Evolutionary conservation across 805 yeast species (phyloP).

Genomic region (Ogataea pignaliae): DNA sequence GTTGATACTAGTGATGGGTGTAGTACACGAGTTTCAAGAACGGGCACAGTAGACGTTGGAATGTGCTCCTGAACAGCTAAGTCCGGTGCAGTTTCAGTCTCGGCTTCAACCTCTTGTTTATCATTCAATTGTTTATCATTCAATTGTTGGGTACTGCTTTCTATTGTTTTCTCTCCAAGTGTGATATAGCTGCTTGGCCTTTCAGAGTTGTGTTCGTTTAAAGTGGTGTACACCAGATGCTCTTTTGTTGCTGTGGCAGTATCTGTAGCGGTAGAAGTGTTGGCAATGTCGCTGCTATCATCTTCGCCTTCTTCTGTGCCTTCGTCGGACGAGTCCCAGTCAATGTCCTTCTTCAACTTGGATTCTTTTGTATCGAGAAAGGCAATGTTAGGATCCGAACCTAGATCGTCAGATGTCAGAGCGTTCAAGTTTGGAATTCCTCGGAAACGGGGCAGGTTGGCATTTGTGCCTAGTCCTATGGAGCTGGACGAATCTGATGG

Average conservation of each 20-base stretch:
- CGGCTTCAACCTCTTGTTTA: not conserved
- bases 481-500: not conserved
- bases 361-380: conserved; percentile 1
- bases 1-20: not conserved
- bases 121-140: not conserved
- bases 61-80: not conserved
- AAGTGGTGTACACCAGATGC: too few relatives aligned
- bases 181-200: too few relatives aligned
- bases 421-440: conserved; percentile 28
- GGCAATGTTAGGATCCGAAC: conserved; percentile 1
- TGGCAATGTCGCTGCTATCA: not conserved
- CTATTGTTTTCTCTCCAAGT: too few relatives aligned
- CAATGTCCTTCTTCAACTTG: conserved; percentile 1
- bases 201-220: too few relatives aligned
- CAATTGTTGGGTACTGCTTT: too few relatives aligned
- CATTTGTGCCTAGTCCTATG: not conserved
- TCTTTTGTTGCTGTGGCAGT: not conserved
- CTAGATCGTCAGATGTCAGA: conserved; percentile 13
- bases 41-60: too few relatives aligned
- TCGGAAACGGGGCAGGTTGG: conserved; percentile 23
- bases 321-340: conserved; percentile 11
- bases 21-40: too few relatives aligned
- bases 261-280: not conserved
- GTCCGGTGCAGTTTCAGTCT: not conserved
- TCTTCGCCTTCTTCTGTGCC: conserved; percentile 6